A percentile compares a stretch with the other conserved stretches of the same genome.
These are phyloP conservation scores for Termitomyces sp. DNA, from an alignment of 1,284 basidiomycete species.

Conservation along the genomic window DNA sequence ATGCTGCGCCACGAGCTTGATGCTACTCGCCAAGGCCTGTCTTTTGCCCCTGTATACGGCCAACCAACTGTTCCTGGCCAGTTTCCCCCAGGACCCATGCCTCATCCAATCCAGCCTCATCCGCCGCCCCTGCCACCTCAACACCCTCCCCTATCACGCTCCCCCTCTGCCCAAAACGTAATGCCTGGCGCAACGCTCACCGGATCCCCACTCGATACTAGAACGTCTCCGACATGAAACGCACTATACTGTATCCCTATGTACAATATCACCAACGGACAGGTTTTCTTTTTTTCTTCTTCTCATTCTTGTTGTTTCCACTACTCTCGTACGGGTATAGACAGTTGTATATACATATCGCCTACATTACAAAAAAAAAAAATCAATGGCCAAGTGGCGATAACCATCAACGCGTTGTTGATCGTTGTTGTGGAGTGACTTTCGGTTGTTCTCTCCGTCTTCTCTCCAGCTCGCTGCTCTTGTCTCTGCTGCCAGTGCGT, in stretches of 20 bases:
- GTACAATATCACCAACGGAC: constrained; percentile 12
- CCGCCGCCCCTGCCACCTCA: constrained; percentile 35
- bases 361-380: not conserved
- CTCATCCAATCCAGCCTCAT: constrained; percentile 42
- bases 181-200: constrained; percentile 15
- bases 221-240: constrained; percentile 26
- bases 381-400: too few species aligned
- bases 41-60: constrained; percentile 50
- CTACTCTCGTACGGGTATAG: constrained; percentile 2
- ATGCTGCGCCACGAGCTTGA: constrained; percentile 74
- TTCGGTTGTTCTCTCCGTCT: not conserved
- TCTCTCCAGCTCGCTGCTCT: constrained; percentile 3
- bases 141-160: too few species aligned
- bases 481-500: too few species aligned
- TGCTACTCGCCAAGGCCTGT: constrained; percentile 51
- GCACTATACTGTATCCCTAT: constrained; percentile 13
- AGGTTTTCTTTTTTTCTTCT: constrained; percentile 1
- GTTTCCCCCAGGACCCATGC: constrained; percentile 38
- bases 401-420: constrained; percentile 9
- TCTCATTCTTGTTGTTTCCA: not conserved
- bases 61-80: constrained; percentile 44
- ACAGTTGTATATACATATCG: constrained; percentile 9
- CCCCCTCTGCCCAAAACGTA: constrained; percentile 31
- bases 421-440: constrained; percentile 1
- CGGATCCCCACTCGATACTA: constrained; percentile 17